These are phyloP conservation scores for Saturnispora hagleri DNA, from an alignment of 805 yeast genomes.

Conservation along the genomic window DNA sequence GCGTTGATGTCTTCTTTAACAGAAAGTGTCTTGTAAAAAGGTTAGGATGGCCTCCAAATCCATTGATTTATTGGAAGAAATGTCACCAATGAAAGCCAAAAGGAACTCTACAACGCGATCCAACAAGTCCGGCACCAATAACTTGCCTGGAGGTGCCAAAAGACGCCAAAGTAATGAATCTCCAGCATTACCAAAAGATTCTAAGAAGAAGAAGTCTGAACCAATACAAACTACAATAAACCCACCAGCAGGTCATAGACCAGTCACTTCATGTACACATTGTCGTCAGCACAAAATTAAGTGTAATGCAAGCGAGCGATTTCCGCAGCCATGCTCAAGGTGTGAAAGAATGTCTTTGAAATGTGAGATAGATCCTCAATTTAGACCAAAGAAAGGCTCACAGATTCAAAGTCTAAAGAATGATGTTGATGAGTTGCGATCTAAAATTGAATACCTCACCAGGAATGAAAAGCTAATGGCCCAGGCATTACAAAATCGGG, in stretches of 20 bases:
- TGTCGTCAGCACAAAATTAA: slow-evolving; percentile 92
- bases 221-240: neutral
- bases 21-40: neutral
- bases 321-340: slow-evolving; percentile 73
- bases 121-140: neutral
- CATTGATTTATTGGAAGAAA: neutral
- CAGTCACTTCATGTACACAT: slow-evolving; percentile 88
- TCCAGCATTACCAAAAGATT: neutral
- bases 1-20: neutral
- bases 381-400: slow-evolving; percentile 85
- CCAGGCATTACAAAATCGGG: slow-evolving; percentile 42
- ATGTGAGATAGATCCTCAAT: slow-evolving; percentile 87
- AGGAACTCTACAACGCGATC: neutral
- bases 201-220: slow-evolving; percentile 4
- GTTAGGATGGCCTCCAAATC: neutral
- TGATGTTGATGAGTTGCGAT: slow-evolving; percentile 73
- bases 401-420: slow-evolving; percentile 77
- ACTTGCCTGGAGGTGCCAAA: neutral
- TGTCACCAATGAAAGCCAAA: slow-evolving; percentile 1
- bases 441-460: slow-evolving; percentile 57
- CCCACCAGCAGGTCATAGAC: slow-evolving; percentile 53
- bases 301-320: slow-evolving; percentile 81
- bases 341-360: slow-evolving; percentile 71
- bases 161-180: neutral
- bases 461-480: slow-evolving; percentile 62